A percentile compares a stretch with the other conserved stretches of the same genome.
Evolutionary conservation across 768 basidiomycete genomes (phyloP).

Genomic region (Russula sp.): DNA sequence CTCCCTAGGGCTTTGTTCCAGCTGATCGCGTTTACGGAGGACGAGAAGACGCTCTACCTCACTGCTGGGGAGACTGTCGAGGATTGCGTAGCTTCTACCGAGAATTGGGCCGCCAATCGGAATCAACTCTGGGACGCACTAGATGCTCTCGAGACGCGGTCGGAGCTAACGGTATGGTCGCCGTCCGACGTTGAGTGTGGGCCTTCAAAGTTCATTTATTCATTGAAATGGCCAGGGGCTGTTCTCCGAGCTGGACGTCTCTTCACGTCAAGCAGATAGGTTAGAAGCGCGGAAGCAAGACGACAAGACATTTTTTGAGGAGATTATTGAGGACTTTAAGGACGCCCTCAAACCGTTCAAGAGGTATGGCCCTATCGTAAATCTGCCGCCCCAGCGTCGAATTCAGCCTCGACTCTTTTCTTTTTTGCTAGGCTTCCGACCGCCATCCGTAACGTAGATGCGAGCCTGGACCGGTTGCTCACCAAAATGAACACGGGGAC

Average conservation of each 20-base stretch:
- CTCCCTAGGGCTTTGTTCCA: slow-evolving; percentile 6
- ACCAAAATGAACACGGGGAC: slow-evolving; percentile 1
- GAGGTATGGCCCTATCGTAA: neutral
- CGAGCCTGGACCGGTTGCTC: neutral
- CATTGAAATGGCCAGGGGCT: neutral
- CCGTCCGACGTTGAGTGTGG: neutral
- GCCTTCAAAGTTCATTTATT: neutral
- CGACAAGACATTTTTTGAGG: slow-evolving; percentile 6
- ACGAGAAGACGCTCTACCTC: slow-evolving; percentile 11
- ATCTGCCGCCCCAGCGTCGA: neutral
- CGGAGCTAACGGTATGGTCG: slow-evolving; percentile 3
- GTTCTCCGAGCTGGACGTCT: neutral
- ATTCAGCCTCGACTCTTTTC: neutral
- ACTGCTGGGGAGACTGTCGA: neutral
- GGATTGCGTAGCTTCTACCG: slow-evolving; percentile 1
- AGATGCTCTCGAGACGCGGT: slow-evolving; percentile 2
- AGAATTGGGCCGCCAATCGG: slow-evolving; percentile 14
- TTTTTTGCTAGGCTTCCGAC: neutral
- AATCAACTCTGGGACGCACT: slow-evolving; percentile 2
- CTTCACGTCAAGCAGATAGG: neutral
- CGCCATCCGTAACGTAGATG: neutral
- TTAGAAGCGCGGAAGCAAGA: slow-evolving; percentile 3
- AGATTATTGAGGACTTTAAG: slow-evolving; percentile 2
- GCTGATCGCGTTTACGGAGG: slow-evolving; percentile 9
- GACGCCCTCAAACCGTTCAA: neutral